phyloP scores from a whole-genome alignment of 306 rosid genomes.

The Vigna radiata region DNA sequence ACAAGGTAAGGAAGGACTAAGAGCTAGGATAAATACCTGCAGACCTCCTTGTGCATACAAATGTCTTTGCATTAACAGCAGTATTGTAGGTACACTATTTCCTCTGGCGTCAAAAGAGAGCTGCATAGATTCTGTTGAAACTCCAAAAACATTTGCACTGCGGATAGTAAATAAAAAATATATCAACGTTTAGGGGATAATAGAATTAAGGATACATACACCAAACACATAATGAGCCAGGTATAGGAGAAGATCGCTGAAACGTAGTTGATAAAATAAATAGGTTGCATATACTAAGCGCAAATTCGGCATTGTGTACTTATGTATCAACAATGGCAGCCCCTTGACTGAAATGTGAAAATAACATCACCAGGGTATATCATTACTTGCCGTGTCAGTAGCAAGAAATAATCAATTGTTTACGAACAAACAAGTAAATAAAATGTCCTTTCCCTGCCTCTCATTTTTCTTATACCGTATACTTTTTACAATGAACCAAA shows the following conservation, averaged over 20 bases:
- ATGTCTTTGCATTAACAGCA: conserved; percentile 88
- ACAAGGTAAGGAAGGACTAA: conserved; percentile 24
- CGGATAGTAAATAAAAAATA: conserved; percentile 43
- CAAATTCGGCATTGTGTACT: neutral
- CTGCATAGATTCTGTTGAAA: conserved; percentile 99
- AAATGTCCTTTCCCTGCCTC: conserved; percentile 14
- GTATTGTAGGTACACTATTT: conserved; percentile 92
- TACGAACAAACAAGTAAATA: conserved; percentile 33
- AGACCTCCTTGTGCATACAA: conserved; percentile 87
- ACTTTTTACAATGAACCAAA: conserved; percentile 21
- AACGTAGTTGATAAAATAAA: conserved; percentile 18
- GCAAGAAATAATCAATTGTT: conserved; percentile 2
- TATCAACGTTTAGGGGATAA: conserved; percentile 49
- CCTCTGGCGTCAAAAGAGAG: conserved; percentile 98
- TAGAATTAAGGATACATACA: conserved; percentile 22
- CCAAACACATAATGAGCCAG: conserved; percentile 3
- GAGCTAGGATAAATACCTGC: conserved; percentile 65
- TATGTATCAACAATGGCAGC: conserved; percentile 11
- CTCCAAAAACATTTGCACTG: conserved; percentile 96
- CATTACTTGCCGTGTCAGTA: neutral
- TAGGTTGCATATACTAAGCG: neutral
- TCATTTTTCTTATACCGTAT: conserved; percentile 26
- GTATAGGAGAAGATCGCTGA: conserved; percentile 20
- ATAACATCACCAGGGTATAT: neutral
- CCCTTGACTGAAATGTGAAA: neutral